A percentile compares a stretch with the other conserved stretches of the same genome.
These are phyloP conservation scores for Polygonum aviculare DNA, from an alignment of 148 eudicot species.

Conservation along the genomic window DNA sequence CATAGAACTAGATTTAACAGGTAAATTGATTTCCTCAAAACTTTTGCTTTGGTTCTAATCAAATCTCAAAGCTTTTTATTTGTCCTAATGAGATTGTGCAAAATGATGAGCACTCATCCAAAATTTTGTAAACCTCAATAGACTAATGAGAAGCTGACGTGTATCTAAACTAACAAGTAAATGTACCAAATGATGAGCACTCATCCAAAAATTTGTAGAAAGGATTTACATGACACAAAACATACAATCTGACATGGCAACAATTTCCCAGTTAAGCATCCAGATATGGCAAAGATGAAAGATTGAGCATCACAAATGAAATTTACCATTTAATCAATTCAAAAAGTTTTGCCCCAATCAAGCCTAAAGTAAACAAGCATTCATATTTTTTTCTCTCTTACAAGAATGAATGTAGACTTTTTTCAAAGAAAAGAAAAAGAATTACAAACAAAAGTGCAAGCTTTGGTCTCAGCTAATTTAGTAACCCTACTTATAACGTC, in stretches of 20 bases:
- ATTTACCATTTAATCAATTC: too few species aligned
- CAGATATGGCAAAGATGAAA: background rate
- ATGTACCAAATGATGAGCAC: background rate
- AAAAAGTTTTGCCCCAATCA: background rate
- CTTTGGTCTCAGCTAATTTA: background rate
- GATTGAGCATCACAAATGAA: background rate
- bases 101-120: too few species aligned
- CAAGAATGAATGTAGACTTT: background rate
- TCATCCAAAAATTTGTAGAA: background rate
- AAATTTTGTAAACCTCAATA: background rate
- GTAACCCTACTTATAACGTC: background rate
- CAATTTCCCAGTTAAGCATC: background rate
- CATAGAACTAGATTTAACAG: background rate
- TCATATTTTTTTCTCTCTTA: background rate
- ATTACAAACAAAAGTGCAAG: background rate
- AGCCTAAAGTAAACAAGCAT: background rate
- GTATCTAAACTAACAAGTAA: background rate
- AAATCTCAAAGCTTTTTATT: background rate
- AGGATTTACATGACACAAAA: constrained; percentile 1
- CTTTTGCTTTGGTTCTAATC: background rate
- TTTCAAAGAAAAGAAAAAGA: too few species aligned
- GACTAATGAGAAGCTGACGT: background rate
- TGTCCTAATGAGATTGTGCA: background rate
- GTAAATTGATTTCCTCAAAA: background rate
- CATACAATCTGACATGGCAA: background rate